Evolutionary conservation across 371 early-diverging fungal species (phyloP).

Genomic region (Rhizopus delemar): DNA sequence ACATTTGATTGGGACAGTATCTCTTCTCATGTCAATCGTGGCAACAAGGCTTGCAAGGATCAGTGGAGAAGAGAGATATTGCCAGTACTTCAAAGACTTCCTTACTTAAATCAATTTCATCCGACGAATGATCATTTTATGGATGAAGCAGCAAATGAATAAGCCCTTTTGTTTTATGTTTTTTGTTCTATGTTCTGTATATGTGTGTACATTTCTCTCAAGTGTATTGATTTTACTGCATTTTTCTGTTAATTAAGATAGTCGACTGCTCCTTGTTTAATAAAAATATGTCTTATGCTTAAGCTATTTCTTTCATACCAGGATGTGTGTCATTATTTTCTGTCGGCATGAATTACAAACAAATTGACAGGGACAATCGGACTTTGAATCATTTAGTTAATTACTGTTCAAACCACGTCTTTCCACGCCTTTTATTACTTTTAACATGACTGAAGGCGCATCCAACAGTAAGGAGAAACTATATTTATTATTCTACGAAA

Average conservation of each 20-base stretch:
- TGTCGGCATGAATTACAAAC: not conserved
- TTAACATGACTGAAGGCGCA: conserved; percentile 4
- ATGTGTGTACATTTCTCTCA: too few relatives aligned
- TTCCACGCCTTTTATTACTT: not conserved
- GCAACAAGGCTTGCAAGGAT: conserved; percentile 47
- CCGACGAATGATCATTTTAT: not conserved
- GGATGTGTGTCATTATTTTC: too few relatives aligned
- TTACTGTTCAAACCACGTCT: not conserved
- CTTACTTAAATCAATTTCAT: not conserved
- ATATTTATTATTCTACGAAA: not conserved
- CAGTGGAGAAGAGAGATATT: conserved; percentile 48
- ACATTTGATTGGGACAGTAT: conserved; percentile 40
- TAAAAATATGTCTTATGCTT: too few relatives aligned
- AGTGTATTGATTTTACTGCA: too few relatives aligned
- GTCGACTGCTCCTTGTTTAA: not conserved
- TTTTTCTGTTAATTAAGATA: too few relatives aligned
- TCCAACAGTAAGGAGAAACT: conserved; percentile 1
- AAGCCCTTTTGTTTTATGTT: not conserved
- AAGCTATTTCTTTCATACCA: too few relatives aligned
- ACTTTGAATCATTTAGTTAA: too few relatives aligned
- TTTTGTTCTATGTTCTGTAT: not conserved
- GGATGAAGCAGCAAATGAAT: not conserved
- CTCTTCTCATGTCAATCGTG: conserved; percentile 24
- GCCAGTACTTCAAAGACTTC: conserved; percentile 18
- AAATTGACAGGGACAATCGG: not conserved